A percentile compares a stretch with the other conserved stretches of the same genome.
Evolutionary conservation across 352 stramenopile species (phyloP).

Genomic region (Phytophthora quininea): DNA sequence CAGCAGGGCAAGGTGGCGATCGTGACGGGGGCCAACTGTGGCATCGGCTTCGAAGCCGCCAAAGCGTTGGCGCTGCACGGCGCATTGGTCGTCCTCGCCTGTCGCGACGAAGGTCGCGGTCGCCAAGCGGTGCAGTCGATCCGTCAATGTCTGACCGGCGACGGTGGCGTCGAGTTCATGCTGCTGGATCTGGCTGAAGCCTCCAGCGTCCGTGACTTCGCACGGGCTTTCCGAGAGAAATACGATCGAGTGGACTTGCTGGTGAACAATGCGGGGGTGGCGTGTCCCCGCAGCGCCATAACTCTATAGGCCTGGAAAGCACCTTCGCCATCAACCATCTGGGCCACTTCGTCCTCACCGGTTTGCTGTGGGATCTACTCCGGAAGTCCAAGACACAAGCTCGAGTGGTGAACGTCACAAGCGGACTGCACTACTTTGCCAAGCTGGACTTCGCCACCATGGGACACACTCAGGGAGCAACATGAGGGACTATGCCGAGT

Average conservation of each 20-base stretch:
- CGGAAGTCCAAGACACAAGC: slow-evolving; percentile 19
- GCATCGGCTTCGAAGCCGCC: slow-evolving; percentile 83
- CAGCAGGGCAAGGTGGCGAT: slow-evolving; percentile 66
- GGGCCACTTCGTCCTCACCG: slow-evolving; percentile 59
- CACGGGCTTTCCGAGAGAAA: slow-evolving; percentile 34
- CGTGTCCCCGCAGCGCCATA: slow-evolving; percentile 27
- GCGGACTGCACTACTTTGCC: slow-evolving; percentile 39
- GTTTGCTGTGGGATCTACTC: slow-evolving; percentile 44
- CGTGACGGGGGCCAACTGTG: slow-evolving; percentile 85
- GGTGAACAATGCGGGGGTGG: slow-evolving; percentile 73
- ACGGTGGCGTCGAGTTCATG: slow-evolving; percentile 44
- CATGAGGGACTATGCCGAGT: slow-evolving; percentile 44
- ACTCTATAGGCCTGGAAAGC: slow-evolving; percentile 35
- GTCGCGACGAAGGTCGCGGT: slow-evolving; percentile 46
- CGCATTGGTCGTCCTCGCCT: slow-evolving; percentile 80
- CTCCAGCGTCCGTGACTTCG: slow-evolving; percentile 54
- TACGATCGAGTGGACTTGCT: slow-evolving; percentile 59
- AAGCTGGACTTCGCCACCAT: slow-evolving; percentile 39
- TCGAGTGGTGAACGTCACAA: slow-evolving; percentile 52
- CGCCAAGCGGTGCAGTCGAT: slow-evolving; percentile 35
- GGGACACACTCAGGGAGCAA: slow-evolving; percentile 24
- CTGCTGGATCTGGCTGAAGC: slow-evolving; percentile 57
- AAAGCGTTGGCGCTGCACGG: slow-evolving; percentile 57
- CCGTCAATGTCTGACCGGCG: slow-evolving; percentile 13
- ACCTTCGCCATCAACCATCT: slow-evolving; percentile 61